These are phyloP conservation scores for Sugiyamaella pinicola DNA, from an alignment of 1,139 yeast species.

Conservation along the genomic window DNA sequence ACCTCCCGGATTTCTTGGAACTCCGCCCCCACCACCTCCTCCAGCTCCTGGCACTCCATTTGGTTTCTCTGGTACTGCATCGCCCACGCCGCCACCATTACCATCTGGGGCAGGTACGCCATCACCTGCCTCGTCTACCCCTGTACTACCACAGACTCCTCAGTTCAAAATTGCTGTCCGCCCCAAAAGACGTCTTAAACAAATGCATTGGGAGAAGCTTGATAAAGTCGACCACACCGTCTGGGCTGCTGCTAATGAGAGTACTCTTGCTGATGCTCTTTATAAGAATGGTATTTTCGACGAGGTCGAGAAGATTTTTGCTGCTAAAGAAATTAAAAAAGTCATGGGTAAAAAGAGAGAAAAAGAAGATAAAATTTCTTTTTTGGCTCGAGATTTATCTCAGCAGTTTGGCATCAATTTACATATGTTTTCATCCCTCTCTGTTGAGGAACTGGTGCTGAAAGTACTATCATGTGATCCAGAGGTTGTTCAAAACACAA, in stretches of 20 bases:
- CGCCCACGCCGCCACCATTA: constrained; percentile 25
- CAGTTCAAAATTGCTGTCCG: constrained; percentile 40
- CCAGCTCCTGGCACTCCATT: constrained; percentile 41
- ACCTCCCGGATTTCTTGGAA: constrained; percentile 30
- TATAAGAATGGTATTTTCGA: constrained; percentile 70
- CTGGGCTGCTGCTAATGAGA: constrained; percentile 66
- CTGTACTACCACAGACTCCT: constrained; percentile 29
- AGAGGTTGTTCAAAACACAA: constrained; percentile 65
- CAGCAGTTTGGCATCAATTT: constrained; percentile 92
- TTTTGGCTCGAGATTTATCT: constrained; percentile 77
- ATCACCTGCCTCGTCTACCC: constrained; percentile 37
- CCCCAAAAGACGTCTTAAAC: constrained; percentile 73
- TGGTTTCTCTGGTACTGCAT: constrained; percentile 13
- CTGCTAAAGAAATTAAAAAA: constrained; percentile 57
- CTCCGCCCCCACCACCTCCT: constrained; percentile 40
- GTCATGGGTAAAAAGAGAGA: constrained; percentile 42
- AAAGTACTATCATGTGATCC: constrained; percentile 73
- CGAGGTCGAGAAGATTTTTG: constrained; percentile 80
- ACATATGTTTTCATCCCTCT: constrained; percentile 68
- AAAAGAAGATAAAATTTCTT: constrained; percentile 54
- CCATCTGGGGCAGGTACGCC: constrained; percentile 33
- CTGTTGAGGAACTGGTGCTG: constrained; percentile 63
- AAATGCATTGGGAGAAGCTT: constrained; percentile 93
- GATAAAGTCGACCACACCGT: constrained; percentile 68
- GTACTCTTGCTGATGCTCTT: constrained; percentile 55